Conservation (phyloP, 176 grass and related monocot species). For the Aegilops umbellulata region DNA sequence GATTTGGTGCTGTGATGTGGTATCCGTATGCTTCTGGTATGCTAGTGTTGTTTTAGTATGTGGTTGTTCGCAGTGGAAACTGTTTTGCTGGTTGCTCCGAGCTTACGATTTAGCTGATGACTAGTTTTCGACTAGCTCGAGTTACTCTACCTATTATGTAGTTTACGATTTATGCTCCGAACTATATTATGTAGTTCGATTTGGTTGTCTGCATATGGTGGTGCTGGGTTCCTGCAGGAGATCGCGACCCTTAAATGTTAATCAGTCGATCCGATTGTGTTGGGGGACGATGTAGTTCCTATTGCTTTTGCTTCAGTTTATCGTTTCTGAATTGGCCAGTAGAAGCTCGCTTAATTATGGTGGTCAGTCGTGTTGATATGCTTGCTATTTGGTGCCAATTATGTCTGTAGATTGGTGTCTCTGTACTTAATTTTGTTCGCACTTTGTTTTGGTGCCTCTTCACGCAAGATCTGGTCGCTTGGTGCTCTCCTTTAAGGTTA, state of each 20-base stretch:
- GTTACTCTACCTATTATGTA: too few relatives aligned
- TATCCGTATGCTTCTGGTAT: not conserved
- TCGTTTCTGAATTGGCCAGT: not conserved
- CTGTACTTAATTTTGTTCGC: not conserved
- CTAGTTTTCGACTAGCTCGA: not conserved
- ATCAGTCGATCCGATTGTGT: not conserved
- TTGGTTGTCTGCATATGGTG: not conserved
- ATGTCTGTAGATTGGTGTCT: not conserved
- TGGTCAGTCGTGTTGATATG: not conserved
- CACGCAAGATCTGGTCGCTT: not conserved
- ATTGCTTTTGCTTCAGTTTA: not conserved
- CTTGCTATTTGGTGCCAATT: not conserved
- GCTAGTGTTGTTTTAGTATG: conserved; percentile 15
- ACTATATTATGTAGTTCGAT: not conserved
- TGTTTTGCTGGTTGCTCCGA: not conserved
- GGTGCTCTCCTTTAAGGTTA: not conserved
- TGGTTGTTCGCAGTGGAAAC: not conserved
- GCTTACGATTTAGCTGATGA: not conserved
- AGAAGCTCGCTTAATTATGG: not conserved
- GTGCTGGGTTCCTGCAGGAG: not conserved
- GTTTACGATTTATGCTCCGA: too few relatives aligned
- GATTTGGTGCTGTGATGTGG: not conserved
- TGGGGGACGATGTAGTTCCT: not conserved
- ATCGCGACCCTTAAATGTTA: not conserved
- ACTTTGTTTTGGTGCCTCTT: not conserved